Conservation (phyloP, 2,329 filamentous ascomycete species). For the Neocucurbitaria cava region DNA sequence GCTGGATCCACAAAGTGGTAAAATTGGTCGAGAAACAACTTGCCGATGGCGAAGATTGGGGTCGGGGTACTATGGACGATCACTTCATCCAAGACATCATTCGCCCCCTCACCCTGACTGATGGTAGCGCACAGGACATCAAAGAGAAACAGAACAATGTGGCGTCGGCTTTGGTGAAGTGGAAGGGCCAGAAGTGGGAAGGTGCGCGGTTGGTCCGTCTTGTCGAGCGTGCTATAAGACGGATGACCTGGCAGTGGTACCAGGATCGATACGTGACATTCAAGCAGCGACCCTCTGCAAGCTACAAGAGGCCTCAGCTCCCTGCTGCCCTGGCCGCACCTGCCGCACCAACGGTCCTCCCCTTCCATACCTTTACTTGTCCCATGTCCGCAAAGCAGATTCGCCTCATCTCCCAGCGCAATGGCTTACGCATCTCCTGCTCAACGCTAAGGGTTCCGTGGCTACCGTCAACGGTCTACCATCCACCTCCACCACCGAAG, state of each 20-base stretch:
- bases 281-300: slow-evolving; percentile 61
- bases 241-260: slow-evolving; percentile 86
- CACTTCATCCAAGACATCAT: slow-evolving; percentile 51
- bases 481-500: slow-evolving; percentile 81
- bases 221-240: slow-evolving; percentile 81
- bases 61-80: slow-evolving; percentile 68
- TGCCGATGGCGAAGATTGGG: slow-evolving; percentile 85
- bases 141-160: slow-evolving; percentile 49
- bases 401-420: slow-evolving; percentile 91
- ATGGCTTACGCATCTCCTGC: slow-evolving; percentile 89
- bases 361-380: slow-evolving; percentile 97
- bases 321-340: slow-evolving; percentile 78
- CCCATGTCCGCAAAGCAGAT: slow-evolving; percentile 91
- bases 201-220: slow-evolving; percentile 84
- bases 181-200: slow-evolving; percentile 84
- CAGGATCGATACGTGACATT: slow-evolving; percentile 74
- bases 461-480: slow-evolving; percentile 81
- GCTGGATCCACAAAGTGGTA: slow-evolving; percentile 89
- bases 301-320: slow-evolving; percentile 76
- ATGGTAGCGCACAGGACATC: slow-evolving; percentile 38
- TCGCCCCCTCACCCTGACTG: slow-evolving; percentile 54
- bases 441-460: slow-evolving; percentile 87
- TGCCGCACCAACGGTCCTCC: slow-evolving; percentile 89
- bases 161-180: slow-evolving; percentile 47
- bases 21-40: slow-evolving; percentile 91